Percentiles rank a stretch among this genome's conserved stretches.
Evolutionary conservation across 1,284 basidiomycete species (phyloP).

Genomic region (Porodaedalea pini): DNA sequence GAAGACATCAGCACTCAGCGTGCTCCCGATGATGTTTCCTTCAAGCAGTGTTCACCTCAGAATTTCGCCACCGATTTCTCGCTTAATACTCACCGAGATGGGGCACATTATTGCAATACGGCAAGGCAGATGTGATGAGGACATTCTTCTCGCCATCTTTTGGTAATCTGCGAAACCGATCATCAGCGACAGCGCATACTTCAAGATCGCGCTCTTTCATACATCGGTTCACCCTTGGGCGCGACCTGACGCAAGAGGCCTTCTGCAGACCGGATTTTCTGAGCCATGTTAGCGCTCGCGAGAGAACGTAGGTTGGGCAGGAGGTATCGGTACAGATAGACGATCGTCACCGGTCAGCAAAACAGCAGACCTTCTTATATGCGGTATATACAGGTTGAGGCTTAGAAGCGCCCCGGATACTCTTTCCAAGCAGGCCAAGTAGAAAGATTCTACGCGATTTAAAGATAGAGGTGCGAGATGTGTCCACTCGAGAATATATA

Average conservation of each 20-base stretch:
- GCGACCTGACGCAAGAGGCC: slow-evolving; percentile 53
- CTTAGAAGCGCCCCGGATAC: neutral
- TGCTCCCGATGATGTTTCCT: slow-evolving; percentile 98
- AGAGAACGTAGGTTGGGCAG: neutral
- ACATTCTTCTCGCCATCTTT: slow-evolving; percentile 83
- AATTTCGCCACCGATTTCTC: neutral
- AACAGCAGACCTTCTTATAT: neutral
- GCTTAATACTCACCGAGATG: slow-evolving; percentile 70
- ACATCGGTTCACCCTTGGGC: slow-evolving; percentile 35
- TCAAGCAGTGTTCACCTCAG: slow-evolving; percentile 6
- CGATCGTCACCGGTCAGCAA: no score
- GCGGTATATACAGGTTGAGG: neutral
- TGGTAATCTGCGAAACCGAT: slow-evolving; percentile 57
- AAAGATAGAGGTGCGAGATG: no score
- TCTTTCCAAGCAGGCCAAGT: neutral
- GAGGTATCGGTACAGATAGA: neutral
- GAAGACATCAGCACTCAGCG: slow-evolving; percentile 94
- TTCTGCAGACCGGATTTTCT: slow-evolving; percentile 61
- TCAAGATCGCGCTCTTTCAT: neutral
- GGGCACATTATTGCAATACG: slow-evolving; percentile 99
- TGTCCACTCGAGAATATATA: no score
- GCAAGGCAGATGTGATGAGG: slow-evolving; percentile 93
- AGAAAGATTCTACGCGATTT: no score
- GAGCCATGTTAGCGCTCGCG: slow-evolving; percentile 42
- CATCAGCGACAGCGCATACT: neutral